phyloP scores from a whole-genome alignment of 176 grass and related monocot species.

The Musa acuminata region DNA sequence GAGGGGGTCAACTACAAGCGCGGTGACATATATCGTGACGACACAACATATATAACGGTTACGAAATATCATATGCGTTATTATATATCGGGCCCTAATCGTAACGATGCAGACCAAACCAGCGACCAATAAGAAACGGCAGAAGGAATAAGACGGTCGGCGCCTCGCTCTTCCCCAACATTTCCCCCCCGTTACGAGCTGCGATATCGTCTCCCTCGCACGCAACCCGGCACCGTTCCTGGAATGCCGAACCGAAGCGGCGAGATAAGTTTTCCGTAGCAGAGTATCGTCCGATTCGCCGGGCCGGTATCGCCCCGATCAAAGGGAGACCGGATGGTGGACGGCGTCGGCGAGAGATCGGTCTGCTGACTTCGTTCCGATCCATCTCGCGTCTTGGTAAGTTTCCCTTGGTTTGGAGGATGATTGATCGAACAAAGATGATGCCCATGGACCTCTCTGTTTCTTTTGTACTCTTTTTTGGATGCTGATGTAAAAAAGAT shows the following conservation, averaged over 20 bases:
- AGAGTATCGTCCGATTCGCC: neutral
- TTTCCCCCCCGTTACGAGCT: neutral
- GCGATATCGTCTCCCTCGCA: neutral
- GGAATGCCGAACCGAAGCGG: neutral
- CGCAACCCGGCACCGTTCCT: neutral
- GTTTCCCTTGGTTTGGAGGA: neutral
- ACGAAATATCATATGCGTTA: neutral
- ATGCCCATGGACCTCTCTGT: neutral
- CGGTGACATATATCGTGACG: neutral
- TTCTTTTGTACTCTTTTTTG: neutral
- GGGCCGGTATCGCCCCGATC: neutral
- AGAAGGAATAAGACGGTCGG: neutral
- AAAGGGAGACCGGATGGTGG: neutral
- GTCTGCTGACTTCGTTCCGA: neutral
- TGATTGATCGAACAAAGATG: neutral
- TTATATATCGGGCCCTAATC: neutral
- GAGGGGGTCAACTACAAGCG: neutral
- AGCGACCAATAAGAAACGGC: neutral
- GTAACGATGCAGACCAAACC: too few species aligned
- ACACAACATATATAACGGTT: neutral
- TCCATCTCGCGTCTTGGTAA: neutral
- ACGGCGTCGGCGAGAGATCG: neutral
- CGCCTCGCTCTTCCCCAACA: neutral
- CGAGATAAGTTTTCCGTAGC: neutral
- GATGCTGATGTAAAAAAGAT: neutral